Percentiles rank a stretch among this genome's conserved stretches.
Evolutionary conservation across 208 protist species (phyloP).

Genomic region (Zelonia costaricensis): DNA sequence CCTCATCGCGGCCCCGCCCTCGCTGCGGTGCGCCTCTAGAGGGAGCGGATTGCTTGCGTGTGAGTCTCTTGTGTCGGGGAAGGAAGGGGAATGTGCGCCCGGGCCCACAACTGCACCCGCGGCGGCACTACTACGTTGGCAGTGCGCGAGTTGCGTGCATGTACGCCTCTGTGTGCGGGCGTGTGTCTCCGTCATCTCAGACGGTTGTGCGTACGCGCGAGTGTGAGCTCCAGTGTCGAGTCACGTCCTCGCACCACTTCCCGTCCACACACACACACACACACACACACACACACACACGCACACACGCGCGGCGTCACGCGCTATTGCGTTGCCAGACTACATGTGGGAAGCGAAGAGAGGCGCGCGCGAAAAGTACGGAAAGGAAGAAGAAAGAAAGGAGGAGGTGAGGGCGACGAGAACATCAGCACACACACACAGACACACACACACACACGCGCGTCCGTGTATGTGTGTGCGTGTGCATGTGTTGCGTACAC

Average conservation of each 20-base stretch:
- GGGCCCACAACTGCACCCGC: too few species aligned
- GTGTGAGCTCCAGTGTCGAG: too few species aligned
- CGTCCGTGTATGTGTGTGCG: too few species aligned
- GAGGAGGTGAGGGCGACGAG: not conserved
- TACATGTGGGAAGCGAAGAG: not conserved
- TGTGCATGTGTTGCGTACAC: too few species aligned
- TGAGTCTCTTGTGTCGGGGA: too few species aligned
- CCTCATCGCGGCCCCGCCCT: too few species aligned
- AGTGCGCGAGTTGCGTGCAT: not conserved
- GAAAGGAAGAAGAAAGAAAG: constrained; percentile 5
- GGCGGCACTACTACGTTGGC: too few species aligned
- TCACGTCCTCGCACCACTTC: too few species aligned
- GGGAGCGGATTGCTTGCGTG: too few species aligned
- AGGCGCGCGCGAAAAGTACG: not conserved
- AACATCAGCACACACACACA: not conserved
- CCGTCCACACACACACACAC: not conserved
- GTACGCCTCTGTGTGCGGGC: not conserved
- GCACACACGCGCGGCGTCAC: not conserved
- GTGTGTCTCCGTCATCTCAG: too few species aligned
- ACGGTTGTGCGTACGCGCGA: too few species aligned
- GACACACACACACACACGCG: not conserved
- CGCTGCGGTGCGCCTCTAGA: not conserved
- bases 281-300: not conserved
- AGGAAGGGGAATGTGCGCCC: not conserved
- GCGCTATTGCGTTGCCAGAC: not conserved